Evolutionary conservation across 345 rosid genomes (phyloP).

Genomic region (Hibiscus syriacus): DNA sequence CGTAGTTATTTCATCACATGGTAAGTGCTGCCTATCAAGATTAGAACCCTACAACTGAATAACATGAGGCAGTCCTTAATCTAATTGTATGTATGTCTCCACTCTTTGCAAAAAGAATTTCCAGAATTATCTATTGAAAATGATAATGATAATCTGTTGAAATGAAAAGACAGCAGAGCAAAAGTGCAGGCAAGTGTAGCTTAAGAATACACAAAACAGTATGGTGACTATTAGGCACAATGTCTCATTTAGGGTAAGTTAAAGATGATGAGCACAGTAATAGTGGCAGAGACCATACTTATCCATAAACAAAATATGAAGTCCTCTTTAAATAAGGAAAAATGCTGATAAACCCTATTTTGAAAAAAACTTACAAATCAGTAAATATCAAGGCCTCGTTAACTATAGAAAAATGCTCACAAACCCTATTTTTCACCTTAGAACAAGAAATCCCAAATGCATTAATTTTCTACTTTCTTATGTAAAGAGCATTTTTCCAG

Average conservation of each 20-base stretch:
- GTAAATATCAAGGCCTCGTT: neutral
- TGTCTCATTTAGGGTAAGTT: neutral
- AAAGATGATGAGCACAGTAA: neutral
- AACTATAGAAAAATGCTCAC: neutral
- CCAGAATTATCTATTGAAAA: too few relatives aligned
- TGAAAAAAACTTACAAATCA: neutral
- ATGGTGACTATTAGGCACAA: too few relatives aligned
- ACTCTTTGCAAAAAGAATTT: neutral
- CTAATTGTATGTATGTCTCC: neutral
- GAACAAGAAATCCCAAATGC: neutral
- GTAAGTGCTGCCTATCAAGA: neutral
- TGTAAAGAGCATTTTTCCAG: constrained; percentile 13
- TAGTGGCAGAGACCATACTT: neutral
- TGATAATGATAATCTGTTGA: neutral
- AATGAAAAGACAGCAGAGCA: neutral
- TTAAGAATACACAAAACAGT: neutral
- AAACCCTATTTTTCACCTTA: neutral
- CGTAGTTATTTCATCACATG: neutral
- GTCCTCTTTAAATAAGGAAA: neutral
- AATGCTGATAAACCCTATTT: neutral
- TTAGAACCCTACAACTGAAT: constrained; percentile 1
- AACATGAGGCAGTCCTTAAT: neutral
- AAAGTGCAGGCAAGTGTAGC: neutral
- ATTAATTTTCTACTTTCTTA: neutral
- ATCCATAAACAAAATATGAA: neutral